A percentile compares a stretch with the other conserved stretches of the same genome.
Conservation (phyloP, 257 asterid genomes). For the Avicennia marina region DNA sequence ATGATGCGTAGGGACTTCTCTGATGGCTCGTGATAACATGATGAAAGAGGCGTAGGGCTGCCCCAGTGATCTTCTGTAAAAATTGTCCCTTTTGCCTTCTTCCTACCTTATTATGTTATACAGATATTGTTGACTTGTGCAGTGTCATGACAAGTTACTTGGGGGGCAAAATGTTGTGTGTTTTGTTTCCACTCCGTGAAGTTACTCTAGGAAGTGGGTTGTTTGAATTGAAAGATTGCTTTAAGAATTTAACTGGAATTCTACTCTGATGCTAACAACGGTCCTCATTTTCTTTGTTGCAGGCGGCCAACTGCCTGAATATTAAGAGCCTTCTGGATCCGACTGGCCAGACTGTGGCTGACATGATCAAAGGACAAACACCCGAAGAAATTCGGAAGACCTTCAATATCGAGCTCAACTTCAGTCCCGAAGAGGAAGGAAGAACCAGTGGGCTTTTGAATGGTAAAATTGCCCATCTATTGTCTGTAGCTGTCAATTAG, state of each 20-base stretch:
- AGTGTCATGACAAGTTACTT: too few species aligned
- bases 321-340: constrained; percentile 49
- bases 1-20: too few species aligned
- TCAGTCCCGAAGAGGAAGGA: constrained; percentile 38
- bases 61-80: too few species aligned
- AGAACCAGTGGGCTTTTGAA: constrained; percentile 54
- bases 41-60: too few species aligned
- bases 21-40: too few species aligned
- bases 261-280: background rate
- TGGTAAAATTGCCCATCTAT: constrained; percentile 1
- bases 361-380: constrained; percentile 48
- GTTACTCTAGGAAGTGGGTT: too few species aligned
- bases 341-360: constrained; percentile 54
- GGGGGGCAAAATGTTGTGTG: too few species aligned
- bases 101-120: too few species aligned
- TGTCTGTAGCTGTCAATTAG: background rate
- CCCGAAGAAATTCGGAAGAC: constrained; percentile 17
- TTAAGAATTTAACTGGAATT: background rate
- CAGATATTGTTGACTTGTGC: too few species aligned
- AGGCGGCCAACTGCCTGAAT: constrained; percentile 62
- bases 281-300: background rate
- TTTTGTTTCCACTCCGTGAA: too few species aligned
- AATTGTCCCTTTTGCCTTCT: too few species aligned
- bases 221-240: too few species aligned
- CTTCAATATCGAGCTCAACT: background rate